These are phyloP conservation scores for Xanthoconium purpureum DNA, from an alignment of 768 basidiomycete species.

Conservation along the genomic window DNA sequence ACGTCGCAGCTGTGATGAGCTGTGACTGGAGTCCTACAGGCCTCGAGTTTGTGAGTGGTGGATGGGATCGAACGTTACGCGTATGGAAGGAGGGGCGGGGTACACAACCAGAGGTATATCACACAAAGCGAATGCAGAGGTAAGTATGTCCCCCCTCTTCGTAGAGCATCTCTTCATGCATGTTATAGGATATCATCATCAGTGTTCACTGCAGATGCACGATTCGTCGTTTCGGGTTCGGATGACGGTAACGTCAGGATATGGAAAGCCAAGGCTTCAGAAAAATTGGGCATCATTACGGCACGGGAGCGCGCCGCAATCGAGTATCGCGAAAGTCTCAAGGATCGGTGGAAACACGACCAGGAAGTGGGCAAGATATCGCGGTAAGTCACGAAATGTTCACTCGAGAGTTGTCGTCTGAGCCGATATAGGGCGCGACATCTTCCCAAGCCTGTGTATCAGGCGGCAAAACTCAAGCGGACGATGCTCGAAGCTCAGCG, in stretches of 20 bases:
- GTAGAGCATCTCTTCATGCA: neutral
- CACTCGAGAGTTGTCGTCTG: conserved; percentile 1
- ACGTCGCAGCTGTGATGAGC: conserved; percentile 94
- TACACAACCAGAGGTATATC: conserved; percentile 83
- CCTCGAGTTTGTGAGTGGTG: conserved; percentile 91
- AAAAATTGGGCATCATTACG: conserved; percentile 88
- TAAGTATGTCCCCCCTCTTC: conserved; percentile 28
- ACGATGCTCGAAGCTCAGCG: conserved; percentile 89
- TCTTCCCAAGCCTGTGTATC: conserved; percentile 88
- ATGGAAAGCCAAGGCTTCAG: conserved; percentile 93
- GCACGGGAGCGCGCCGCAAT: conserved; percentile 87
- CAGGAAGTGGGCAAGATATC: conserved; percentile 75
- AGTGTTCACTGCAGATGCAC: conserved; percentile 84
- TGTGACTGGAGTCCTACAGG: conserved; percentile 99
- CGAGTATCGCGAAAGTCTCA: conserved; percentile 87
- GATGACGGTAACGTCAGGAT: conserved; percentile 94
- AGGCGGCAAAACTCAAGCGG: conserved; percentile 80
- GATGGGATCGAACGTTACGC: conserved; percentile 92
- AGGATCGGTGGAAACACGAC: conserved; percentile 87
- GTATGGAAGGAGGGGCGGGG: conserved; percentile 91
- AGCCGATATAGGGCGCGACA: conserved; percentile 58
- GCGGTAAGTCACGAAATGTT: conserved; percentile 49
- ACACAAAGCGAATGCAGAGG: conserved; percentile 99
- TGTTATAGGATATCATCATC: conserved; percentile 76
- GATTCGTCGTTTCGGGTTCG: conserved; percentile 87